phyloP scores from a whole-genome alignment of 306 rosid genomes.

The Trichosanthes truncata region DNA sequence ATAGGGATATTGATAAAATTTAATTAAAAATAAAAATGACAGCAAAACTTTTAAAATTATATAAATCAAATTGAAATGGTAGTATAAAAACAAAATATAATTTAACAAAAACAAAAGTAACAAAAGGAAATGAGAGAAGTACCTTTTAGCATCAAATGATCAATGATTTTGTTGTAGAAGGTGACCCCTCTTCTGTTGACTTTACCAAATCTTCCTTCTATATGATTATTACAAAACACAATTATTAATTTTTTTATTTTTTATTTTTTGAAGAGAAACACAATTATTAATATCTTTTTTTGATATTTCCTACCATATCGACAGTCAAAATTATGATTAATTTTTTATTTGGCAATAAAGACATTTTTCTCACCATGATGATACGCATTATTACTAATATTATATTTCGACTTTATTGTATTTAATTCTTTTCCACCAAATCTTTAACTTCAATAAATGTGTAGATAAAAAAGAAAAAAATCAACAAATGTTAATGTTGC shows the following conservation, averaged over 20 bases:
- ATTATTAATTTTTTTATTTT: not conserved
- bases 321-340: too few species aligned
- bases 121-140: not conserved
- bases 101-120: not conserved
- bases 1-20: too few species aligned
- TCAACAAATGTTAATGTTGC: too few species aligned
- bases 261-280: too few species aligned
- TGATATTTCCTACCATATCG: not conserved
- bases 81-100: not conserved
- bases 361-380: too few species aligned
- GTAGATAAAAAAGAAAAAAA: too few species aligned
- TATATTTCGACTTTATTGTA: too few species aligned
- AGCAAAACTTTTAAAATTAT: not conserved
- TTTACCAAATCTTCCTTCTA: constrained; percentile 48
- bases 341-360: too few species aligned
- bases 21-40: not conserved
- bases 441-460: too few species aligned
- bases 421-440: too few species aligned
- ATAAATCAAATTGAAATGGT: not conserved
- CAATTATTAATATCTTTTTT: not conserved
- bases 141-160: constrained; percentile 46
- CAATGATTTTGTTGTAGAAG: constrained; percentile 52
- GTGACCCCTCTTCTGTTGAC: constrained; percentile 36
- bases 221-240: constrained; percentile 7
- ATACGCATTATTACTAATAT: too few species aligned